Evolutionary conservation across 1,284 basidiomycete species (phyloP).

Genomic region (Coriolopsis trogii): DNA sequence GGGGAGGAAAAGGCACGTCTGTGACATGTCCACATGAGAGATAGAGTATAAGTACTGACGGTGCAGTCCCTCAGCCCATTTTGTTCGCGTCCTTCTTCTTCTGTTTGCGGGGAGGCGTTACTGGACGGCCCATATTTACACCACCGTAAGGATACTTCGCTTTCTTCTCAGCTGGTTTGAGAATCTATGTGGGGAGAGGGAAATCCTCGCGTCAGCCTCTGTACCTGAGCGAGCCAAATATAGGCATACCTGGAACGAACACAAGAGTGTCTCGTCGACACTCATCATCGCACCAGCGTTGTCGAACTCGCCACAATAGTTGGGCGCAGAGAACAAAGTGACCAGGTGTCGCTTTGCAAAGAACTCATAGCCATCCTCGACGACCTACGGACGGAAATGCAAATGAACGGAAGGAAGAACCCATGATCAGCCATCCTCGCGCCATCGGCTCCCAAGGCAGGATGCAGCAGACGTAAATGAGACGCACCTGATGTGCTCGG

Average conservation of each 20-base stretch:
- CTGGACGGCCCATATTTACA: constrained; percentile 77
- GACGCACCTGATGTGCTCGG: constrained; percentile 90
- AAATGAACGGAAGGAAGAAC: constrained; percentile 1
- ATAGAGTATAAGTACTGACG: constrained; percentile 32
- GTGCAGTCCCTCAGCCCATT: constrained; percentile 53
- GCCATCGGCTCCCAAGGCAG: background rate
- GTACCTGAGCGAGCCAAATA: background rate
- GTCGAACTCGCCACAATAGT: constrained; percentile 98
- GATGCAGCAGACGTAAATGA: background rate
- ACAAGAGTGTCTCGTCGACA: constrained; percentile 96
- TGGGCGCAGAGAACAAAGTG: constrained; percentile 96
- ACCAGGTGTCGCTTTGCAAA: constrained; percentile 98
- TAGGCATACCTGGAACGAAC: constrained; percentile 92
- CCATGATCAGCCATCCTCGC: background rate
- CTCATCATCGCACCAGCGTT: constrained; percentile 99
- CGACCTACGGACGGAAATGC: constrained; percentile 63
- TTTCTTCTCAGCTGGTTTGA: constrained; percentile 99
- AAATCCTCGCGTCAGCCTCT: background rate
- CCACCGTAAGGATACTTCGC: constrained; percentile 87
- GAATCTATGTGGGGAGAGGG: constrained; percentile 60
- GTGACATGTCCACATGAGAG: constrained; percentile 27
- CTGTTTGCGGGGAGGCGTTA: constrained; percentile 83
- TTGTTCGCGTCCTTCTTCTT: constrained; percentile 81
- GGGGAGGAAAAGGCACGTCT: constrained; percentile 31
- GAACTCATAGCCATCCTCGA: constrained; percentile 99